A percentile compares a stretch with the other conserved stretches of the same genome.
Conservation (phyloP, 2,329 filamentous ascomycete genomes). For the Parastagonospora nodorum region DNA sequence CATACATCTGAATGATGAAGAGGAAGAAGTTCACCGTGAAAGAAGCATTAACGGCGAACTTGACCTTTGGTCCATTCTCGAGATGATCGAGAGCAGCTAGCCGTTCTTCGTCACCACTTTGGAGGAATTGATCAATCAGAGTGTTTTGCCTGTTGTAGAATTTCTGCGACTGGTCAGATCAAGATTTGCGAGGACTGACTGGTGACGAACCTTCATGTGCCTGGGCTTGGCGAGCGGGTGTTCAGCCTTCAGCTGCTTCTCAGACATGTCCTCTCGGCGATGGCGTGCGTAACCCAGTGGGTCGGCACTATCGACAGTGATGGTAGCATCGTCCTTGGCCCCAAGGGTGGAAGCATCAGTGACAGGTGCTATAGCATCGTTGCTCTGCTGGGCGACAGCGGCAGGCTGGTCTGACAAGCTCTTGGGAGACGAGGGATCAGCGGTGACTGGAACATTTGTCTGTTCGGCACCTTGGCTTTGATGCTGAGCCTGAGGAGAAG, state of each 20-base stretch:
- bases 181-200: no score
- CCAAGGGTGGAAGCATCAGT: conserved; percentile 23
- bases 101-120: conserved; percentile 61
- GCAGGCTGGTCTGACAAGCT: conserved; percentile 27
- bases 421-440: conserved; percentile 23
- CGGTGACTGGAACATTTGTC: conserved; percentile 34
- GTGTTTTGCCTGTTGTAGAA: conserved; percentile 50
- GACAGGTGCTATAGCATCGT: conserved; percentile 32
- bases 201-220: conserved; percentile 37
- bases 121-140: conserved; percentile 56
- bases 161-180: conserved; percentile 29
- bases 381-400: conserved; percentile 20
- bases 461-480: conserved; percentile 34
- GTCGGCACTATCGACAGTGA: conserved; percentile 30
- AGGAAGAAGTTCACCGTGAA: conserved; percentile 52
- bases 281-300: conserved; percentile 46
- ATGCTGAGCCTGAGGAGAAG: conserved; percentile 28
- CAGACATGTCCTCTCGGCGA: conserved; percentile 43
- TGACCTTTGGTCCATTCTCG: conserved; percentile 52
- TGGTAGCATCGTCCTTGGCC: conserved; percentile 26
- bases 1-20: conserved; percentile 64
- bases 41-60: conserved; percentile 46
- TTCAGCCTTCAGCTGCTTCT: conserved; percentile 55
- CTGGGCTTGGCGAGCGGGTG: conserved; percentile 49
- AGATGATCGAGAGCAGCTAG: conserved; percentile 57